Base-by-base conservation (phyloP, 306 rosid species). In the Abrus precatorius region DNA sequence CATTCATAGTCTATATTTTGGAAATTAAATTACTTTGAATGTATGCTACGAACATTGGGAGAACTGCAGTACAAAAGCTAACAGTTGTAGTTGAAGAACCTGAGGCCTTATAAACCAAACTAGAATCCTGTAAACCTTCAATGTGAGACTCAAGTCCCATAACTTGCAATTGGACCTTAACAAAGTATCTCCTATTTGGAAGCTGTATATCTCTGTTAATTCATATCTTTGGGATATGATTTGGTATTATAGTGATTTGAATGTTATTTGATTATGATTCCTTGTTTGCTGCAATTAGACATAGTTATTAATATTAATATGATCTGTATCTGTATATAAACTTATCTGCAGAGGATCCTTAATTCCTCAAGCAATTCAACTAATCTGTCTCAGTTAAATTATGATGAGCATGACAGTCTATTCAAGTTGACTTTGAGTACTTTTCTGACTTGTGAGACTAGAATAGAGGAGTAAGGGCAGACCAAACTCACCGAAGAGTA, bases 301-400 rank as follows among this genome's bases (percentile, higher is more conserved):
- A 20, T 20, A 20, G 20, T 20, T 20, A 20, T 20, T 20, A 20
- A 20, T 20, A 20, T 20, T 20, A 20, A 20, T 20, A 20, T 20
- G 0, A 20, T 20, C 20, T 20, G 20, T 20, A 20, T 20, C 20
- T 67, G 72, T 9, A 20, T 41, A 14, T 66, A 20, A 66, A 66
- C 41, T 66, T 14, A 67, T 67, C 55, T 44, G 27, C 72, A 27
- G 27, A 44, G 54, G 55, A 44, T 43, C 33, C 72, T 8, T 67
- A 9, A 43, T 9, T 43, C 54, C 50, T 66, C 72, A 66, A 43
- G 7, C 11, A 41, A 66, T 28, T 44, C 20, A 43, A 10, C 20
- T 44, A 43, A 27, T 27, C 38, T 67, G 72, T 67, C 72, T 28
- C 54, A 9, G 41, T 32, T 20, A 41, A 40, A 62, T 34, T 62